Conservation (phyloP, 2,329 filamentous ascomycete genomes). For the Aureobasidium namibiae region DNA sequence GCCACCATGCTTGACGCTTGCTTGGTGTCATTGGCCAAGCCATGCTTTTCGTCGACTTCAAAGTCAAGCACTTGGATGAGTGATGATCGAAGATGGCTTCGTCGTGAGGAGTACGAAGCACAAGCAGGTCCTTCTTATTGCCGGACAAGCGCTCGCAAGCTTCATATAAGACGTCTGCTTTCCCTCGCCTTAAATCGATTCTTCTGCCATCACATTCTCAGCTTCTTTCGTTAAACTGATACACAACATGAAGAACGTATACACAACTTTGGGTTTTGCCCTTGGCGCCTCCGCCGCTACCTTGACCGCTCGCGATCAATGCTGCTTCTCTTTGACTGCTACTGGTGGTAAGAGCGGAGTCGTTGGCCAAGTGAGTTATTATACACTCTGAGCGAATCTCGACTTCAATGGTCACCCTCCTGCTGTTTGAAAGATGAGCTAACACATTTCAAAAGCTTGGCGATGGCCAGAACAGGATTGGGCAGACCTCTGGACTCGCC, state of each 20-base stretch:
- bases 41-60: neutral
- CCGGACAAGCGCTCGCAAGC: neutral
- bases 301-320: constrained; percentile 10
- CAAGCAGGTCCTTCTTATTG: neutral
- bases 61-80: neutral
- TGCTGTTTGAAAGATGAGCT: too few relatives aligned
- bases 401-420: too few relatives aligned
- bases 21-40: constrained; percentile 7
- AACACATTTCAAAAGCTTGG: too few relatives aligned
- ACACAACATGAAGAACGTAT: constrained; percentile 13
- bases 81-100: neutral
- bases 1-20: neutral
- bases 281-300: constrained; percentile 13
- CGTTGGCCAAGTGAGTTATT: too few relatives aligned
- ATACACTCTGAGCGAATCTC: too few relatives aligned
- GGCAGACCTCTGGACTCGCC: constrained; percentile 30
- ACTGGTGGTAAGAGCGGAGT: constrained; percentile 43
- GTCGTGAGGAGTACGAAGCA: neutral
- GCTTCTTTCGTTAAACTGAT: constrained; percentile 3
- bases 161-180: constrained; percentile 1
- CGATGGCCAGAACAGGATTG: constrained; percentile 52
- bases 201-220: neutral
- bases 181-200: neutral
- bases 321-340: constrained; percentile 45
- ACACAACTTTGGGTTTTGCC: constrained; percentile 13